A percentile compares a stretch with the other conserved stretches of the same genome.
These are phyloP conservation scores for Cladosporium phlei DNA, from an alignment of 2,329 filamentous ascomycete genomes.

Conservation along the genomic window DNA sequence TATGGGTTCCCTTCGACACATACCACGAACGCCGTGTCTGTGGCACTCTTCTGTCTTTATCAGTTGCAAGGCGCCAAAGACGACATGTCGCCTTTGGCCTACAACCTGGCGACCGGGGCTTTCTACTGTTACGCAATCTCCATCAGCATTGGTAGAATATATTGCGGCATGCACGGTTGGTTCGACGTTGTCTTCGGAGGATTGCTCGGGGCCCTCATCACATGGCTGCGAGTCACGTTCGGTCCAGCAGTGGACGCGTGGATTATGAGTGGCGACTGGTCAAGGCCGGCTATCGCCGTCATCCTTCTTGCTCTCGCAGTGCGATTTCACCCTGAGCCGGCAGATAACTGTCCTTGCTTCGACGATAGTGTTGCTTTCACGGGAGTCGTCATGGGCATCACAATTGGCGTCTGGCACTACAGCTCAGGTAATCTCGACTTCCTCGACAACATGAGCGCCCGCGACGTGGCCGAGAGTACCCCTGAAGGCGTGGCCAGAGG, in stretches of 20 bases:
- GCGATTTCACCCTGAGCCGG: slow-evolving; percentile 82
- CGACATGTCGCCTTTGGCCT: slow-evolving; percentile 49
- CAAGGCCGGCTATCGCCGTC: slow-evolving; percentile 60
- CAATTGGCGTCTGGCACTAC: slow-evolving; percentile 80
- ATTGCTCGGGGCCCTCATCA: slow-evolving; percentile 64
- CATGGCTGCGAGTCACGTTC: slow-evolving; percentile 51
- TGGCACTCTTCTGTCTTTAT: slow-evolving; percentile 77
- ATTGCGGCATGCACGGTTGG: slow-evolving; percentile 99
- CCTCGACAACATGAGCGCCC: slow-evolving; percentile 36
- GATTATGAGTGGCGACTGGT: slow-evolving; percentile 61
- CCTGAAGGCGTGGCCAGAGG: slow-evolving; percentile 61
- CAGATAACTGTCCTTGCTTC: slow-evolving; percentile 94
- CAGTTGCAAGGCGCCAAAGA: slow-evolving; percentile 63
- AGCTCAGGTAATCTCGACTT: slow-evolving; percentile 3
- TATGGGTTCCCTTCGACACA: slow-evolving; percentile 98
- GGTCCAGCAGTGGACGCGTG: slow-evolving; percentile 63
- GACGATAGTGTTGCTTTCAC: slow-evolving; percentile 94
- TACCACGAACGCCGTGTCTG: slow-evolving; percentile 92
- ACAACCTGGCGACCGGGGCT: slow-evolving; percentile 39
- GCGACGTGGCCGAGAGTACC: neutral
- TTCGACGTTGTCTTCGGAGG: slow-evolving; percentile 82
- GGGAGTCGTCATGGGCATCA: slow-evolving; percentile 79
- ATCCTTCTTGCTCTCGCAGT: slow-evolving; percentile 70
- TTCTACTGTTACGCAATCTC: slow-evolving; percentile 83
- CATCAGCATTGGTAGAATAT: slow-evolving; percentile 84